Percentiles rank a stretch among this genome's conserved stretches.
These are phyloP conservation scores for Hypoxylon sp. DNA, from an alignment of 2,329 filamentous ascomycete genomes.

Conservation along the genomic window DNA sequence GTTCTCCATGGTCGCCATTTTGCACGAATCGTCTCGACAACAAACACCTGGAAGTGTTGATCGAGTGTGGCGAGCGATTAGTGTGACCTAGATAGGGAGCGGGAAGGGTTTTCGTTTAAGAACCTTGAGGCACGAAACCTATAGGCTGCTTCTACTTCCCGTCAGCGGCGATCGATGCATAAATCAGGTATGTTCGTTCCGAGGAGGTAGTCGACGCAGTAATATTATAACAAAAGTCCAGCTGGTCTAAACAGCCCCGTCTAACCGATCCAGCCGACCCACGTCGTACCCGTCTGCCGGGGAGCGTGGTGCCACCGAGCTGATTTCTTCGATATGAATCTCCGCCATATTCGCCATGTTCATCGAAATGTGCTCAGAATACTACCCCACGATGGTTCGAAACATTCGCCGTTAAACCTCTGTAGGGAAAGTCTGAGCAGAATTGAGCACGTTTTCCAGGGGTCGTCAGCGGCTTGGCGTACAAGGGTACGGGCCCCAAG, in stretches of 20 bases:
- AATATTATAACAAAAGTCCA: conserved; percentile 32
- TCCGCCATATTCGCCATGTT: conserved; percentile 25
- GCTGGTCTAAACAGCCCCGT: conserved; percentile 15
- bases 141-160: conserved; percentile 27
- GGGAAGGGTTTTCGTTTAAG: conserved; percentile 29
- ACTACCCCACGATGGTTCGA: conserved; percentile 35
- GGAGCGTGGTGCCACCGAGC: conserved; percentile 15
- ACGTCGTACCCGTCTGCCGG: conserved; percentile 31
- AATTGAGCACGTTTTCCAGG: conserved; percentile 54
- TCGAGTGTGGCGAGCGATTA: conserved; percentile 22
- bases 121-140: conserved; percentile 17
- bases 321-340: conserved; percentile 2
- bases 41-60: conserved; percentile 11
- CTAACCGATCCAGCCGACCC: conserved; percentile 25
- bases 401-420: conserved; percentile 36
- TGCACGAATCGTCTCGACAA: conserved; percentile 22
- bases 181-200: conserved; percentile 22
- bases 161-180: conserved; percentile 22
- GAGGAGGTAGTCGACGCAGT: conserved; percentile 19
- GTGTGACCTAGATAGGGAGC: conserved; percentile 12
- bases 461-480: conserved; percentile 40
- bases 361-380: conserved; percentile 41
- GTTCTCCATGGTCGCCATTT: conserved; percentile 47
- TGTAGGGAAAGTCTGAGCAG: conserved; percentile 49
- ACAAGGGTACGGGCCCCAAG: conserved; percentile 28